A percentile compares a stretch with the other conserved stretches of the same genome.
These are phyloP conservation scores for Botrytis paeoniae DNA, from an alignment of 2,329 filamentous ascomycete genomes.

Conservation along the genomic window DNA sequence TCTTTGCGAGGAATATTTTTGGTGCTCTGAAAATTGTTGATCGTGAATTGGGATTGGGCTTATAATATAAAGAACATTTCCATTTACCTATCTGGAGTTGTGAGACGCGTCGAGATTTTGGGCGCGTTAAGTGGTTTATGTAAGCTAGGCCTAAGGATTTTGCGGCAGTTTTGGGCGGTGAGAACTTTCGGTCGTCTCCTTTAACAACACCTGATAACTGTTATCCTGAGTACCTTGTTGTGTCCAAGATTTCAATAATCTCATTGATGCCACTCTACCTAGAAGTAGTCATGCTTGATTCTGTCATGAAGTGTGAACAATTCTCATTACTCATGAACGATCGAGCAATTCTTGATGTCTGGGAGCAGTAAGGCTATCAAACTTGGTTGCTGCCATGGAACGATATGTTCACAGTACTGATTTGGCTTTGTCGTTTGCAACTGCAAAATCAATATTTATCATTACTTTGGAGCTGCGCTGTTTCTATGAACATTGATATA, in stretches of 20 bases:
- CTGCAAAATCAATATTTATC: not conserved
- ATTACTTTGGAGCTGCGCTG: fast-evolving
- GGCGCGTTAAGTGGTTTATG: conserved; percentile 21
- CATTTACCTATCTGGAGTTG: not conserved
- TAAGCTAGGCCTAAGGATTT: not conserved
- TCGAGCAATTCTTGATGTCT: not conserved
- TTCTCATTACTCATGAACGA: not conserved
- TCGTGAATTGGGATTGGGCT: not conserved
- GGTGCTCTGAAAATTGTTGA: not conserved
- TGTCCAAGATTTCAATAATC: not conserved
- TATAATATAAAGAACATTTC: not conserved
- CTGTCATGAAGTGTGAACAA: not conserved
- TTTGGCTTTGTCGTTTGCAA: not conserved
- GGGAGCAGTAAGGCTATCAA: not conserved
- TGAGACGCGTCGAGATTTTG: conserved; percentile 19
- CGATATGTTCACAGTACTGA: not conserved
- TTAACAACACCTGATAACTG: not conserved
- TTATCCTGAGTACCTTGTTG: not conserved
- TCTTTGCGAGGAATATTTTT: conserved; percentile 33
- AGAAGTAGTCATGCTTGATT: not conserved
- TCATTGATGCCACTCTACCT: not conserved
- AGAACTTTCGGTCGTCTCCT: not conserved
- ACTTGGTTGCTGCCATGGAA: not conserved
- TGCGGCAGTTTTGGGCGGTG: not conserved
- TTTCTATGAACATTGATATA: not conserved